Evolutionary conservation across 2,329 filamentous ascomycete genomes (phyloP).

Genomic region (Fusarium sublunatum): DNA sequence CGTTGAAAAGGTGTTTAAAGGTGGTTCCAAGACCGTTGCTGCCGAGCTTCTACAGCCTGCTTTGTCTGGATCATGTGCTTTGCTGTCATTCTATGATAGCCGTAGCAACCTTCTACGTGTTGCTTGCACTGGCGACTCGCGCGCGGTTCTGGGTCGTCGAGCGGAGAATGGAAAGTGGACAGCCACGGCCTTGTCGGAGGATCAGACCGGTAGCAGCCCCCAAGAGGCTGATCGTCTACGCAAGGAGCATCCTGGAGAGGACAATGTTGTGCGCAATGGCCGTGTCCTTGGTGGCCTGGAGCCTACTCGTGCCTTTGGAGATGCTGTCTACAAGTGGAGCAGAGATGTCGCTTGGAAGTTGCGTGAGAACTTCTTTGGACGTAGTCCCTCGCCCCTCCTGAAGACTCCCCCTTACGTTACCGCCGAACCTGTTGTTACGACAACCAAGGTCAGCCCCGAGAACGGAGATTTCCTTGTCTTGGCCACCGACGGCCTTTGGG

Average conservation of each 20-base stretch:
- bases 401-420: slow-evolving; percentile 97
- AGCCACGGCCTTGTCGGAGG: slow-evolving; percentile 87
- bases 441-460: slow-evolving; percentile 88
- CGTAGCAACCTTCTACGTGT: slow-evolving; percentile 88
- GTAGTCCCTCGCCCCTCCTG: slow-evolving; percentile 78
- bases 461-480: slow-evolving; percentile 96
- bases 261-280: slow-evolving; percentile 86
- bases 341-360: slow-evolving; percentile 85
- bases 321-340: slow-evolving; percentile 97
- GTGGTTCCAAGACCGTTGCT: slow-evolving; percentile 88
- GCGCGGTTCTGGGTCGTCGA: slow-evolving; percentile 88
- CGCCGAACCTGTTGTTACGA: slow-evolving; percentile 93
- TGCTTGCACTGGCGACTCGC: slow-evolving; percentile 95
- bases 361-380: slow-evolving; percentile 87
- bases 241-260: slow-evolving; percentile 88
- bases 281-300: slow-evolving; percentile 92
- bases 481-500: slow-evolving; percentile 97
- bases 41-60: slow-evolving; percentile 93
- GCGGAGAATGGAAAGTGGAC: slow-evolving; percentile 87
- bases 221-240: slow-evolving; percentile 86
- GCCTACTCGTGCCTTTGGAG: slow-evolving; percentile 93
- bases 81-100: slow-evolving; percentile 96
- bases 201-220: slow-evolving; percentile 91
- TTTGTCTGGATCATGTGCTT: slow-evolving; percentile 94
- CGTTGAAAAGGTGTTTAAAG: slow-evolving; percentile 89